Conservation (phyloP, 805 yeast genomes). For the Kluyveromyces aestuarii region DNA sequence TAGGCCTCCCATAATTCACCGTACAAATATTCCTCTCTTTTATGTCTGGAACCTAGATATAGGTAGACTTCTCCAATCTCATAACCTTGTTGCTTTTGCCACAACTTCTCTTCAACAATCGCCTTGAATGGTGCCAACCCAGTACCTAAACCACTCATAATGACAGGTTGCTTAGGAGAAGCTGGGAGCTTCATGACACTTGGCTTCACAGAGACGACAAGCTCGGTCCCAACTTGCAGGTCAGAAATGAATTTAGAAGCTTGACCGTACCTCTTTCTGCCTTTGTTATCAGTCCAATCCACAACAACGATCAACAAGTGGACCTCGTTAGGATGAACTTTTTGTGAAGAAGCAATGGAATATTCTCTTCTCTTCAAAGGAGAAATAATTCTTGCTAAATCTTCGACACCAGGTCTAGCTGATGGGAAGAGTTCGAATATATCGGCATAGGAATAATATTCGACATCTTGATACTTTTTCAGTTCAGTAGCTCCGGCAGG, state of each 20-base stretch:
- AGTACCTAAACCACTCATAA: slow-evolving; percentile 96
- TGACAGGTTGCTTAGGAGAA: slow-evolving; percentile 75
- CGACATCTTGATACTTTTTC: slow-evolving; percentile 78
- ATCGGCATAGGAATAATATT: slow-evolving; percentile 73
- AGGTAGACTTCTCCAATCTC: slow-evolving; percentile 84
- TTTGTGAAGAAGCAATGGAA: slow-evolving; percentile 95
- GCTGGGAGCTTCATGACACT: slow-evolving; percentile 96
- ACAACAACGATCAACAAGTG: slow-evolving; percentile 91
- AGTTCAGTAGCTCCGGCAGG: slow-evolving; percentile 79
- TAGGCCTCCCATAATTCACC: slow-evolving; percentile 98
- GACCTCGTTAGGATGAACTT: slow-evolving; percentile 80
- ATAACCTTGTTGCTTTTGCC: slow-evolving; percentile 84
- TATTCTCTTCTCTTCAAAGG: slow-evolving; percentile 95
- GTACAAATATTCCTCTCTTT: slow-evolving; percentile 87
- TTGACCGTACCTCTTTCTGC: slow-evolving; percentile 85
- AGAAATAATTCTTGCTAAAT: slow-evolving; percentile 63
- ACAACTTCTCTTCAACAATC: slow-evolving; percentile 86
- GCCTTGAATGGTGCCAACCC: slow-evolving; percentile 99
- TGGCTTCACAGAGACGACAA: slow-evolving; percentile 91
- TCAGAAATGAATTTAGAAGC: slow-evolving; percentile 87
- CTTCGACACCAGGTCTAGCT: slow-evolving; percentile 67
- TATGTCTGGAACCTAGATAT: slow-evolving; percentile 90
- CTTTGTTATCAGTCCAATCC: slow-evolving; percentile 85
- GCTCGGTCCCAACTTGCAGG: slow-evolving; percentile 67
- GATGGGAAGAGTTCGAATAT: slow-evolving; percentile 69